phyloP scores from a whole-genome alignment of 2,329 filamentous ascomycete species.

The Fusarium bulbicola region DNA sequence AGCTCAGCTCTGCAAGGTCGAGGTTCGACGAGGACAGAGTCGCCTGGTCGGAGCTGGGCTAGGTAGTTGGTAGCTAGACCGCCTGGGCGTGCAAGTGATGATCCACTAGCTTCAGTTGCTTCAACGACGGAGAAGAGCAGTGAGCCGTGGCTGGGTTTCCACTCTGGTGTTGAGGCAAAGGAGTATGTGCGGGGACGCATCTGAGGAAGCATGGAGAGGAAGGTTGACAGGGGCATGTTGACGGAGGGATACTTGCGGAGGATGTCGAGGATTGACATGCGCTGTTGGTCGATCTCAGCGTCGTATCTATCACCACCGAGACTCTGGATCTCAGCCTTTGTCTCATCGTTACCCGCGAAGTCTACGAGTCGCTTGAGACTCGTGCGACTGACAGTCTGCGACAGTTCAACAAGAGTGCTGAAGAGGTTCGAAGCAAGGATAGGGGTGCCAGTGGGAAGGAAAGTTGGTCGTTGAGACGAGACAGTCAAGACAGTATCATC shows the following conservation, averaged over 20 bases:
- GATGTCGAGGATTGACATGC: constrained; percentile 72
- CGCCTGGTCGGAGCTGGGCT: neutral
- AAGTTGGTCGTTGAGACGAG: constrained; percentile 57
- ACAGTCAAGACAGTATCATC: constrained; percentile 75
- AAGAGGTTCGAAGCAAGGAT: constrained; percentile 71
- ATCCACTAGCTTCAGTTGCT: neutral
- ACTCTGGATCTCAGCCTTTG: constrained; percentile 56
- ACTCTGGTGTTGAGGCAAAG: constrained; percentile 2
- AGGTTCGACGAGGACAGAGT: neutral
- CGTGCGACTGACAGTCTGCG: constrained; percentile 75
- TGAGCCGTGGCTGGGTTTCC: neutral
- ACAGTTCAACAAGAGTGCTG: constrained; percentile 76
- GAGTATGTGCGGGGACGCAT: constrained; percentile 55
- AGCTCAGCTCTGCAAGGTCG: neutral
- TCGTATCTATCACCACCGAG: constrained; percentile 59
- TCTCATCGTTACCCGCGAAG: constrained; percentile 56
- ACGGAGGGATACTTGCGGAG: constrained; percentile 70
- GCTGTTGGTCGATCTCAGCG: constrained; percentile 61
- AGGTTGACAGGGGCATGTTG: constrained; percentile 69
- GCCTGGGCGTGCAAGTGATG: neutral
- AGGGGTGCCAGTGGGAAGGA: constrained; percentile 63
- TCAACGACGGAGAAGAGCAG: constrained; percentile 6
- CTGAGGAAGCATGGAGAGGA: constrained; percentile 76
- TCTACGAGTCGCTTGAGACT: constrained; percentile 45
- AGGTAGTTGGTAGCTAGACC: constrained; percentile 11